Conservation (phyloP, 495 filamentous ascomycete genomes). For the Aspergillus conjunctus region DNA sequence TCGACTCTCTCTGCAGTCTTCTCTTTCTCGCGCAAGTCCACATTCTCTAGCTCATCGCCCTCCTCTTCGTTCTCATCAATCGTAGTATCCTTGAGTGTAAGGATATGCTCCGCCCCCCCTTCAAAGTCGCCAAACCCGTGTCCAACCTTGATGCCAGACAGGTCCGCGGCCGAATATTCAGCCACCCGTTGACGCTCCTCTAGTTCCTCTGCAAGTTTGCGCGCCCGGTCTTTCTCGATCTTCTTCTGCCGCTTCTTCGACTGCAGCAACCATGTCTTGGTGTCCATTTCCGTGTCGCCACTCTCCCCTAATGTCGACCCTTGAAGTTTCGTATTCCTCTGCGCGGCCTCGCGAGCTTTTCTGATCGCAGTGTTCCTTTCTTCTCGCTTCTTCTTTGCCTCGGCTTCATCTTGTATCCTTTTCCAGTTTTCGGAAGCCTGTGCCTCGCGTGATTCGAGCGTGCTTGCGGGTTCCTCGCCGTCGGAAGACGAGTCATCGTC, state of each 20-base stretch:
- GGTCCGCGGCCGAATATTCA: conserved; percentile 75
- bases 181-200: conserved; percentile 61
- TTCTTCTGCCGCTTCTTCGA: conserved; percentile 91
- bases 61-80: conserved; percentile 86
- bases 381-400: conserved; percentile 74
- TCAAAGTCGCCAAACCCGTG: conserved; percentile 79
- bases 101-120: conserved; percentile 74
- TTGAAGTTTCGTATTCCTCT: conserved; percentile 70
- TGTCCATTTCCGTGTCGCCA: conserved; percentile 66
- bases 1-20: conserved; percentile 74
- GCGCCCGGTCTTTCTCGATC: conserved; percentile 72
- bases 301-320: conserved; percentile 77
- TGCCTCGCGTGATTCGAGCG: conserved; percentile 77
- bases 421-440: conserved; percentile 74
- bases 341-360: conserved; percentile 81
- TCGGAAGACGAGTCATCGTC: conserved; percentile 46
- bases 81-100: conserved; percentile 87
- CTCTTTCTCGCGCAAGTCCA: conserved; percentile 77
- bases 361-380: conserved; percentile 78
- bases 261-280: conserved; percentile 79
- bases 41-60: conserved; percentile 87
- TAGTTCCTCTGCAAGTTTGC: conserved; percentile 74
- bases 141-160: conserved; percentile 87
- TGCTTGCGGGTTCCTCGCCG: conserved; percentile 71
- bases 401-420: conserved; percentile 59